phyloP scores from a whole-genome alignment of 2,329 filamentous ascomycete genomes.

The Tolypocladium ophioglossoides region DNA sequence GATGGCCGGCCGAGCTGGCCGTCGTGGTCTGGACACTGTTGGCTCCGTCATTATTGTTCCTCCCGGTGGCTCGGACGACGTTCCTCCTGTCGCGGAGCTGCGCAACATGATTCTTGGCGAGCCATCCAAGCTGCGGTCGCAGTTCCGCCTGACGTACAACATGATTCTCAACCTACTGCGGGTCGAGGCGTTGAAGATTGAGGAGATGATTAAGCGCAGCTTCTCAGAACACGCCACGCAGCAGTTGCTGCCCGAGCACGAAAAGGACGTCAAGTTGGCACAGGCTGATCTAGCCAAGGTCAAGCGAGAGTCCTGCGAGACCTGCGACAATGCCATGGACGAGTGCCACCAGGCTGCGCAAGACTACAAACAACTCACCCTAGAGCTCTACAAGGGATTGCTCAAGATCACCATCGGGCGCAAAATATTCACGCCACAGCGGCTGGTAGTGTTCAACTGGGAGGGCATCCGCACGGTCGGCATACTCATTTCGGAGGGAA shows the following conservation, averaged over 20 bases:
- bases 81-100: constrained; percentile 72
- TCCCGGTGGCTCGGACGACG: constrained; percentile 68
- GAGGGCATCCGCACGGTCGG: constrained; percentile 76
- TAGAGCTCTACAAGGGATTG: constrained; percentile 67
- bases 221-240: constrained; percentile 98
- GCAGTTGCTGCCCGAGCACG: constrained; percentile 84
- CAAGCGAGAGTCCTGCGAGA: constrained; percentile 71
- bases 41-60: constrained; percentile 92
- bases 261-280: constrained; percentile 85
- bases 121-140: constrained; percentile 87
- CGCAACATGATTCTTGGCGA: constrained; percentile 93
- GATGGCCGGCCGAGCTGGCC: constrained; percentile 91
- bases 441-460: constrained; percentile 75
- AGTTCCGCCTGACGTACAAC: constrained; percentile 96
- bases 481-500: constrained; percentile 67
- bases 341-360: constrained; percentile 73
- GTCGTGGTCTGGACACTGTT: constrained; percentile 83
- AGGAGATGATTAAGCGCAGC: constrained; percentile 99
- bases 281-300: constrained; percentile 87
- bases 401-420: constrained; percentile 74
- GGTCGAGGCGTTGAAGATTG: constrained; percentile 94
- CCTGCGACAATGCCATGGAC: constrained; percentile 73
- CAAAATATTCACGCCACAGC: constrained; percentile 63
- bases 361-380: constrained; percentile 68
- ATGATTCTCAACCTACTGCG: constrained; percentile 96